Conservation (phyloP, 2,329 filamentous ascomycete genomes). For the Arthrobotrys musiformis region DNA sequence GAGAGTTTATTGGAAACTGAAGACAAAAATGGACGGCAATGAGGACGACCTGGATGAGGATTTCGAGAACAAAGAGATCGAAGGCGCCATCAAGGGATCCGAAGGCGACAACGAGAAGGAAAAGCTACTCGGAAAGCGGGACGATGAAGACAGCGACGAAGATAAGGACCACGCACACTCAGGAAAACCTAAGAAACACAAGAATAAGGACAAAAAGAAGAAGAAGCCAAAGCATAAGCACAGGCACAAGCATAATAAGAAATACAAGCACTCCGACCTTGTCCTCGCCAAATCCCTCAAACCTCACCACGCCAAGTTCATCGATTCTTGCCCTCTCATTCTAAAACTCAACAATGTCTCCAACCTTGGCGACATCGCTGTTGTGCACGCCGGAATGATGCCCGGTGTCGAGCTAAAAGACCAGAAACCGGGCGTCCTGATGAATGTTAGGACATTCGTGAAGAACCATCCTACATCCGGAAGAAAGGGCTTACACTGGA, state of each 20-base stretch:
- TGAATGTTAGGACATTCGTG: constrained; percentile 87
- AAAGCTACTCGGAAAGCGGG: constrained; percentile 56
- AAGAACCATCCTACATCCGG: constrained; percentile 70
- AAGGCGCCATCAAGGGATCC: constrained; percentile 59
- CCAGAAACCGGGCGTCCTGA: constrained; percentile 77
- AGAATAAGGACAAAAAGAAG: constrained; percentile 36
- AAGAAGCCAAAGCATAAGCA: constrained; percentile 35
- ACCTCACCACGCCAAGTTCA: constrained; percentile 74
- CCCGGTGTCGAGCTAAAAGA: constrained; percentile 76
- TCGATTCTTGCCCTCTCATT: constrained; percentile 79
- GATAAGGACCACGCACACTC: constrained; percentile 30
- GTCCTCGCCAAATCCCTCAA: constrained; percentile 69
- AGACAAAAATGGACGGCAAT: constrained; percentile 1
- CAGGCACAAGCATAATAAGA: constrained; percentile 59
- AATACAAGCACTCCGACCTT: constrained; percentile 64
- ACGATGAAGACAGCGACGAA: constrained; percentile 61
- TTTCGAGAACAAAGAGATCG: neutral
- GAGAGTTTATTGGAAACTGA: constrained; percentile 67
- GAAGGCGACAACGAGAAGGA: constrained; percentile 56
- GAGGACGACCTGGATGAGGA: neutral
- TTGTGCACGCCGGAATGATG: constrained; percentile 87
- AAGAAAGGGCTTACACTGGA: constrained; percentile 73
- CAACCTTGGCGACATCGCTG: constrained; percentile 72
- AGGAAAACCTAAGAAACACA: constrained; percentile 32
- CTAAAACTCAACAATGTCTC: constrained; percentile 74